Base-by-base conservation (phyloP, 1,284 basidiomycete genomes). In the Ustilago curta region DNA sequence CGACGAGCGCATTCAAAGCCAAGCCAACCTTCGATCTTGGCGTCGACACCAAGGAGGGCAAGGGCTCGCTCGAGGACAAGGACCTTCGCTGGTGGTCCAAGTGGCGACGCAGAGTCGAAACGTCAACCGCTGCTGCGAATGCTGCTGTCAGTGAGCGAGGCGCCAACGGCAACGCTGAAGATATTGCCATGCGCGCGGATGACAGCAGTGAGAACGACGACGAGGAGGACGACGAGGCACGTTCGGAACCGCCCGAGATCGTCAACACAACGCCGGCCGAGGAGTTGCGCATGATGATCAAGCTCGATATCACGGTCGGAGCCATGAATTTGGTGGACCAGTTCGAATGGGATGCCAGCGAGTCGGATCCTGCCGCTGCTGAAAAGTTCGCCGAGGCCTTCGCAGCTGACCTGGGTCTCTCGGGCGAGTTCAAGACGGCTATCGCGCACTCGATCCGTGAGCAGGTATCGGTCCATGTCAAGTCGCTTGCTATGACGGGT, bases 391-490 rank as follows among this genome's bases (percentile, higher is more conserved):
- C 96, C 8, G 91, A 92, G 74, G 88, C 91, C 0, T 97, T 97
- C 85, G 88, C 91, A 3, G 89, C 89, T 25, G 97, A 99, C 80
- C 87, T 99, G 18, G 97, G 97, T 1, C 87, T 99, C 19, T 89
- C 89, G 35, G 94, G 95, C 42, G 96, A 99, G 86, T 73, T 62
- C 78, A 95, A 93, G 84, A 97, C 95, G 21, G 94, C 95, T 16
- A 93, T 99, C 65, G 91, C 94, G 0, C 96, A 99, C 85, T 91
- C 91, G 35, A 98, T 99, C 74, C 91, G 96, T 50, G 97, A 99
- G 86, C 97, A 99, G 87, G 90, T 95, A 14, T 91, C 94, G 62
- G 90, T 91, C 2, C 94, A 95, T 86, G 91, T 94, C 85, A 95
- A 95, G 80, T 96, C 93, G 0, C 89, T 99, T 4, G 93, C 93